phyloP scores from a whole-genome alignment of 2,329 filamentous ascomycete genomes.

The Diplodia corticola region DNA sequence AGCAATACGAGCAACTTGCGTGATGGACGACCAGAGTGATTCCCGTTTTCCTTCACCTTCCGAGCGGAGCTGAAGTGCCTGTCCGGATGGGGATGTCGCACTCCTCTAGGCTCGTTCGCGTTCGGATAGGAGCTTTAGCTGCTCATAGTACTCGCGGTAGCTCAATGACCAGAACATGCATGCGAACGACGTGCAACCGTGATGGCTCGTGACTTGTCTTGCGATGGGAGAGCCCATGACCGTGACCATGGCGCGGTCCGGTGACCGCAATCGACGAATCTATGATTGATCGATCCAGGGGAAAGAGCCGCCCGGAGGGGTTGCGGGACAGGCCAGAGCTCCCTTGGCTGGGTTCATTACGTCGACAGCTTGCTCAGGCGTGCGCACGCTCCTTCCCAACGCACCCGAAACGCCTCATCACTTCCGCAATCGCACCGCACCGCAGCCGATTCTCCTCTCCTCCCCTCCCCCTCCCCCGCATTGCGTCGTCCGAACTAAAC shows the following conservation, averaged over 20 bases:
- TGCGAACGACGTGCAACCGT: not conserved
- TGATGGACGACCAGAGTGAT: not conserved
- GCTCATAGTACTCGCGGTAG: not conserved
- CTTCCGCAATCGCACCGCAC: not conserved
- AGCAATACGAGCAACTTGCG: not conserved
- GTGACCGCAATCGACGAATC: not conserved
- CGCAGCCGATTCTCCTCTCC: not conserved
- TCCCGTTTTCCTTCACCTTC: not conserved
- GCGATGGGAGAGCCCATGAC: not conserved
- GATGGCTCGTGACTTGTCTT: not conserved
- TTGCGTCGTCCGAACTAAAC: not conserved
- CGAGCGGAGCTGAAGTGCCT: not conserved
- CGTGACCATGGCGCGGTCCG: not conserved
- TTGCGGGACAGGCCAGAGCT: not conserved
- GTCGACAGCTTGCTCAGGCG: not conserved
- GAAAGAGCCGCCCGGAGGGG: not conserved
- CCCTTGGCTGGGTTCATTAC: constrained; percentile 9
- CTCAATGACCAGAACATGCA: not conserved
- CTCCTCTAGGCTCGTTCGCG: not conserved
- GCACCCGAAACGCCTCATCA: not conserved
- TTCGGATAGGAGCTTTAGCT: not conserved
- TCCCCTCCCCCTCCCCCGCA: not conserved
- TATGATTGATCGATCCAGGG: constrained; percentile 1
- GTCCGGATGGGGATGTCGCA: not conserved
- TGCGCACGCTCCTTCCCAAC: not conserved